Base-by-base conservation (phyloP, 169 alveolate genomes). In the Eimeria falciformis region DNA sequence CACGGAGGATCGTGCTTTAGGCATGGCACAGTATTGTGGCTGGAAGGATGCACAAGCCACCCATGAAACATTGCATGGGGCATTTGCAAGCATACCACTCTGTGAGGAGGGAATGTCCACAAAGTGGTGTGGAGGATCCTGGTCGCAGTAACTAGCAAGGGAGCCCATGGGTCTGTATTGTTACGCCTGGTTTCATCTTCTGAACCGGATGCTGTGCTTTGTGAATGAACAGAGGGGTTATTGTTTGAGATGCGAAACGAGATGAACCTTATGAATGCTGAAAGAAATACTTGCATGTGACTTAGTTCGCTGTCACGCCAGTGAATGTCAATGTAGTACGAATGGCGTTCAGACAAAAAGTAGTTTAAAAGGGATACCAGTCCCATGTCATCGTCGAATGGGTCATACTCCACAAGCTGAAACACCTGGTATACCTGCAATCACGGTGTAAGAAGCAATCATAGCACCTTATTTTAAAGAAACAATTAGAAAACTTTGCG, bases 351-450 rank as follows among this genome's bases (percentile, higher is more conserved):
- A 11, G 94, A 78, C 29, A 94, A 79, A 91, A 94, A 94, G 65
- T 85, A 94, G 69, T 84, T 79, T 5, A 94, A 90, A 33, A 94
- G 75, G 2, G 96, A 93, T 40, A 94, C 55, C 40, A 69, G 83
- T 21, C 96, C 96, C 11, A 94, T 82, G 85, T 94, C 96, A 46
- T 93, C 96, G 89, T 94, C 96, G 50, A 75, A 94, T 5, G 96
- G 69, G 58, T 77, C 92, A 23, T 62, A 12, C 62, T 81, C 92
- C 46, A 62, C 53, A n/a, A 77, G 47, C 65, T 29, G 43, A 53
- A 91, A 27, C 45, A 33, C 21, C 58, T 75, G 65, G 40, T 78
- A 84, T 78, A 79, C 92, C 94, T 91, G 89, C 14, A 18, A 17
- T 14, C 58, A 17, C n/a, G 27, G 56, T 25, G 86, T 29, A 75